phyloP scores from a whole-genome alignment of 805 yeast species.

The Hanseniaspora valbyensis region DNA sequence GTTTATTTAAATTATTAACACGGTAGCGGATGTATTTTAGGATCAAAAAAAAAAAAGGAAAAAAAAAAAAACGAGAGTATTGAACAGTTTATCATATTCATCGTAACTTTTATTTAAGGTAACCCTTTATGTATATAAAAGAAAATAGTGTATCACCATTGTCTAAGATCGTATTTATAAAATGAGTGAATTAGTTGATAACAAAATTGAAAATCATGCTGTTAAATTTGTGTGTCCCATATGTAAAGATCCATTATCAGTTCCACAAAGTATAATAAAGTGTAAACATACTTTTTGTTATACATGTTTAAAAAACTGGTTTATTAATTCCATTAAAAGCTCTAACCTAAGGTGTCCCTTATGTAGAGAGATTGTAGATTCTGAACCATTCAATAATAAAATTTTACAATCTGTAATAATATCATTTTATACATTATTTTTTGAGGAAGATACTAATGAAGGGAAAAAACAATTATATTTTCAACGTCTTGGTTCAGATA shows the following conservation, averaged over 20 bases:
- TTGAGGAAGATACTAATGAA: conserved; percentile 25
- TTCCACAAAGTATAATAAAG: conserved; percentile 45
- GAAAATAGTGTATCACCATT: neutral
- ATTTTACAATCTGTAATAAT: conserved; percentile 36
- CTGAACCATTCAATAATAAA: conserved; percentile 44
- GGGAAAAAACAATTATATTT: conserved; percentile 14
- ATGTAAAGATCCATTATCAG: conserved; percentile 58
- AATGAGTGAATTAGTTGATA: neutral
- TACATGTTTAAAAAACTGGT: conserved; percentile 53
- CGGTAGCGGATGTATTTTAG: too few species aligned
- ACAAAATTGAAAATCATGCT: conserved; percentile 19
- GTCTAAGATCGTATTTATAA: neutral
- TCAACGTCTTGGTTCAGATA: conserved; percentile 10
- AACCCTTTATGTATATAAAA: neutral
- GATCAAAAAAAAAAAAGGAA: too few species aligned
- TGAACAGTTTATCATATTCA: too few species aligned
- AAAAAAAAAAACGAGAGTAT: neutral
- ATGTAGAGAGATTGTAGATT: conserved; percentile 42
- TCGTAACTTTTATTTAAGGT: neutral
- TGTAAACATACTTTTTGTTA: conserved; percentile 76
- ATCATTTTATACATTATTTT: conserved; percentile 30
- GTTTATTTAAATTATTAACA: too few species aligned
- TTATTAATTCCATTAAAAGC: conserved; percentile 33
- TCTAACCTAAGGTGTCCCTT: conserved; percentile 48
- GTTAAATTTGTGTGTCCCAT: conserved; percentile 41